Evolutionary conservation across 2,329 filamentous ascomycete genomes (phyloP).

Genomic region (Exophiala xenobiotica): DNA sequence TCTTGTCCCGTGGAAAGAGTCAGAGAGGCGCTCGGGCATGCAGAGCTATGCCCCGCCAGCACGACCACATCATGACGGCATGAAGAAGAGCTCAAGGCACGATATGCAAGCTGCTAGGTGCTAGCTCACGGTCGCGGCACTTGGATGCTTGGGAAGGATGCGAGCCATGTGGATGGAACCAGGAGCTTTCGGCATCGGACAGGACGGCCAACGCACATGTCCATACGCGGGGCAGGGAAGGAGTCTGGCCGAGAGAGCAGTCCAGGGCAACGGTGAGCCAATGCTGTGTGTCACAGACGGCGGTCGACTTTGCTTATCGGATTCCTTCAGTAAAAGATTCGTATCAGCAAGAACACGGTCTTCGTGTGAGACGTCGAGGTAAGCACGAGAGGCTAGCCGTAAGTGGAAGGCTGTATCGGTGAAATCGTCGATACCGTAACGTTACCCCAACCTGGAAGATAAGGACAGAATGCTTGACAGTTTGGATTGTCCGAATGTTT

Average conservation of each 20-base stretch:
- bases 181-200: not conserved
- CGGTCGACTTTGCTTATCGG: constrained; percentile 17
- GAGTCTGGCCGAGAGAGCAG: constrained; percentile 2
- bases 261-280: constrained; percentile 7
- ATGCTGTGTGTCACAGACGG: constrained; percentile 17
- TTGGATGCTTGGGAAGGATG: not conserved
- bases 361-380: constrained; percentile 9
- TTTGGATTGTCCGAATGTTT: too few species aligned
- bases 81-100: not conserved
- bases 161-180: constrained; percentile 6
- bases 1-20: constrained; percentile 6
- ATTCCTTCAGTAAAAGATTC: too few species aligned
- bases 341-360: too few species aligned
- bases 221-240: constrained; percentile 7
- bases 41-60: constrained; percentile 2
- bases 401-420: constrained; percentile 10
- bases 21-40: not conserved
- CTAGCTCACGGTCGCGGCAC: not conserved
- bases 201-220: constrained; percentile 10
- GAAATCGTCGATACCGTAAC: not conserved
- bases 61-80: constrained; percentile 2
- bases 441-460: not conserved
- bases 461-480: too few species aligned
- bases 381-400: constrained; percentile 1
- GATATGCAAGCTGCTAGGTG: not conserved